These are phyloP conservation scores for Xylariaceae sp. DNA, from an alignment of 2,329 filamentous ascomycete species.

Conservation along the genomic window DNA sequence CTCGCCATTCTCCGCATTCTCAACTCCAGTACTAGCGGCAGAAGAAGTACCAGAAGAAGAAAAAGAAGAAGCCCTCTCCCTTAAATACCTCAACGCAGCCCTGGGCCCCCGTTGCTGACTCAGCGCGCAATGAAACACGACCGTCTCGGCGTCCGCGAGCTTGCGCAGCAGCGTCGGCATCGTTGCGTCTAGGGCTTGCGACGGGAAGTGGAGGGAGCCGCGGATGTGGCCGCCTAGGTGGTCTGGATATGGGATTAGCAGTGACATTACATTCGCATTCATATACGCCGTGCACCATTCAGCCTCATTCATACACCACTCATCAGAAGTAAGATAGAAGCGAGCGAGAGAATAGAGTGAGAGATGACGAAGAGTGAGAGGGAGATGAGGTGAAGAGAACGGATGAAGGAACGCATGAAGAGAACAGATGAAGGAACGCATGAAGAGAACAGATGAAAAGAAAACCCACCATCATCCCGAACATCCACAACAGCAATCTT, in stretches of 20 bases:
- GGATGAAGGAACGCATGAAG: no score
- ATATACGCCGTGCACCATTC: no score
- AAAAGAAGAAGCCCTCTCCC: constrained; percentile 46
- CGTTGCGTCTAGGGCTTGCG: constrained; percentile 64
- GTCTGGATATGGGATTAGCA: no score
- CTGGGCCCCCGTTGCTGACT: constrained; percentile 85
- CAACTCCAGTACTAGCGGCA: no score
- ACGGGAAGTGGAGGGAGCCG: constrained; percentile 71
- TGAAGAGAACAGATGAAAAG: neutral
- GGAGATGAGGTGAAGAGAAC: no score
- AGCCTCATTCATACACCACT: no score
- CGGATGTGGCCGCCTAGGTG: constrained; percentile 87
- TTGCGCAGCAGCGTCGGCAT: constrained; percentile 78
- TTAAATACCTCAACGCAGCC: constrained; percentile 74
- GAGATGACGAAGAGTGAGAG: no score
- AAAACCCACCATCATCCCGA: constrained; percentile 7
- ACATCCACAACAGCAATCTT: constrained; percentile 17
- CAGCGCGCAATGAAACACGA: constrained; percentile 91
- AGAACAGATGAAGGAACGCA: no score
- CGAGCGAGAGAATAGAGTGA: no score
- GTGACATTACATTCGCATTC: no score
- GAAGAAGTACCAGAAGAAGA: no score
- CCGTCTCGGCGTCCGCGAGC: constrained; percentile 69
- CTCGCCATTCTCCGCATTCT: constrained; percentile 36
- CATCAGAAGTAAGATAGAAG: no score